These are phyloP conservation scores for Sanghuangporus baumii DNA, from an alignment of 1,284 basidiomycete genomes.

Conservation along the genomic window DNA sequence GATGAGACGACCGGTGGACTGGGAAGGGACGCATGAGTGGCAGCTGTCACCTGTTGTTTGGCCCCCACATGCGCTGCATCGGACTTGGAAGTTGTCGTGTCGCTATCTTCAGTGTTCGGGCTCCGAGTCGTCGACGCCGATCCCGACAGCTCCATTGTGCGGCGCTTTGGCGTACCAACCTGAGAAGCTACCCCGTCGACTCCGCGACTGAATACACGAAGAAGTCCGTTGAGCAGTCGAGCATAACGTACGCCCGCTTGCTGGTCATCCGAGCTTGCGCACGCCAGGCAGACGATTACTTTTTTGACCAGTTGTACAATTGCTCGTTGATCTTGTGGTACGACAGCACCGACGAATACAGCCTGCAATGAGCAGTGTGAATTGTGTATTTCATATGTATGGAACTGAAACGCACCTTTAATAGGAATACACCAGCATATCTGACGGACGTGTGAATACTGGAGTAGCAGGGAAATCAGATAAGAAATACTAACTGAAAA, in stretches of 20 bases:
- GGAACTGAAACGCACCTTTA: conserved; percentile 9
- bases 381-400: neutral
- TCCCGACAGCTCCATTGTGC: neutral
- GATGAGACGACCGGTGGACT: neutral
- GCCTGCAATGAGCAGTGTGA: conserved; percentile 10
- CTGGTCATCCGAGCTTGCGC: conserved; percentile 20
- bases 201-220: conserved; percentile 21
- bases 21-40: neutral
- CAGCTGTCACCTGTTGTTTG: neutral
- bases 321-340: conserved; percentile 19
- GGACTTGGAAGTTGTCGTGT: neutral
- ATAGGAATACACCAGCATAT: conserved; percentile 22
- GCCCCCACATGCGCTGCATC: neutral
- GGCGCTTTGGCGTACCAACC: conserved; percentile 12
- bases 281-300: conserved; percentile 20
- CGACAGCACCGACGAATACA: conserved; percentile 23
- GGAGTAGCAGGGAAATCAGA: neutral
- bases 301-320: conserved; percentile 23
- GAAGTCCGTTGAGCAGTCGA: conserved; percentile 23
- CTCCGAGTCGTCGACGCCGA: neutral
- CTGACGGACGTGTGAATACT: neutral
- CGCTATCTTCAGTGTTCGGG: neutral
- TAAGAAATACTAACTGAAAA: conserved; percentile 18
- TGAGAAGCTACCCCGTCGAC: conserved; percentile 19
- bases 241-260: conserved; percentile 24